A percentile compares a stretch with the other conserved stretches of the same genome.
phyloP scores from a whole-genome alignment of 345 rosid genomes.

The Aegle marmelos region DNA sequence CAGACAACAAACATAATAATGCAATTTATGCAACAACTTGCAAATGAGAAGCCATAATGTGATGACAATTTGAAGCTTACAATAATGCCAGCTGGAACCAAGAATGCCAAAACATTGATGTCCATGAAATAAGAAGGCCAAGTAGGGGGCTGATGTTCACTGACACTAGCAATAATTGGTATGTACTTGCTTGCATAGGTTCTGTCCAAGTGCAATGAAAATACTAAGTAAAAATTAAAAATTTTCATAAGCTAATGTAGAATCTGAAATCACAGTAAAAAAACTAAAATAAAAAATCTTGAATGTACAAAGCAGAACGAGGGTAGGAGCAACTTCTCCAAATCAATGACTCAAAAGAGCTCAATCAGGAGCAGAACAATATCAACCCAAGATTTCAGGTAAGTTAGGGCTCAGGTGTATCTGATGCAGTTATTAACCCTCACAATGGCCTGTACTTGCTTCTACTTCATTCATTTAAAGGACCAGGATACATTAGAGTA shows the following conservation, averaged over 20 bases:
- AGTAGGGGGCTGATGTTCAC: slow-evolving; percentile 99
- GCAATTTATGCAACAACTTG: slow-evolving; percentile 2
- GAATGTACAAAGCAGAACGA: neutral
- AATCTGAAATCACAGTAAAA: neutral
- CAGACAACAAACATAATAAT: slow-evolving; percentile 24
- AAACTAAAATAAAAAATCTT: neutral
- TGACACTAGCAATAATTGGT: slow-evolving; percentile 99
- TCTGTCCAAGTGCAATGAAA: slow-evolving; percentile 42
- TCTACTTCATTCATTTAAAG: neutral
- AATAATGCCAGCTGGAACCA: slow-evolving; percentile 99
- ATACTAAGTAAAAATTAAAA: slow-evolving; percentile 7
- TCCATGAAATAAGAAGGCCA: slow-evolving; percentile 99
- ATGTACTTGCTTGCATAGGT: slow-evolving; percentile 97
- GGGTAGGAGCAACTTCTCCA: neutral
- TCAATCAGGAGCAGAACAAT: neutral
- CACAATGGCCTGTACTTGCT: neutral
- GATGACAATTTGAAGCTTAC: slow-evolving; percentile 45
- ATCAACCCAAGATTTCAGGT: slow-evolving; percentile 1
- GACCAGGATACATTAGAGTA: neutral
- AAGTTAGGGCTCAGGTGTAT: neutral
- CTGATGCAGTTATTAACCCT: neutral
- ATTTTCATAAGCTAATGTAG: neutral
- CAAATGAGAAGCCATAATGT: slow-evolving; percentile 1
- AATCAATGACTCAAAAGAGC: neutral
- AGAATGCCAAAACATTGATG: slow-evolving; percentile 97